Evolutionary conservation across 441 rosid genomes (phyloP), one percentile per base, ranked within the genome.

Genomic region (Corymbia calophylla): DNA sequence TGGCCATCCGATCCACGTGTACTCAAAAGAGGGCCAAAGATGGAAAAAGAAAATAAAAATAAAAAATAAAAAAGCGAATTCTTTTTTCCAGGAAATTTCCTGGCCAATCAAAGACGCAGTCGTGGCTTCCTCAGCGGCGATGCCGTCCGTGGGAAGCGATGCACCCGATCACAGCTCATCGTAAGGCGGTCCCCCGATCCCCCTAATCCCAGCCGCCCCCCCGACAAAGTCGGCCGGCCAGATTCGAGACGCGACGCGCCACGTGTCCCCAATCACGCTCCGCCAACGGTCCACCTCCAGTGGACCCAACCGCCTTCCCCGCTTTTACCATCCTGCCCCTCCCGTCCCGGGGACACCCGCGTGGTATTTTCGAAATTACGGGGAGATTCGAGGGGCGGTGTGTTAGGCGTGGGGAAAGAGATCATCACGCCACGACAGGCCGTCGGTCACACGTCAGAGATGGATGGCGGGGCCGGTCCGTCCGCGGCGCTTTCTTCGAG

Each of bases 121-220:
- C 77, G 77, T 66, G 39, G 44, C 86, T 25, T 7, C 18, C 48
- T 81, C 18, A 31, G 93, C 18, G 96, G 94, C 2, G 98, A 95
- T 2, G 93, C 96, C 91, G 92, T 95, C 0, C 86, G 91, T 86
- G 97, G 95, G 1, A 94, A 88, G 6, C 97, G 94, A 82, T 93
- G 94, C 85, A 89, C 95, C 1, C 90, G 48, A 31, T 32, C 91
- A 17, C 91, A 90, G 18, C 91, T 95, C 29, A 86, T 95, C 31
- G 49, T 90, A 7, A 88, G 87, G 7, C 93, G 91, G 49, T 87
- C 73, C 68, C 10, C 27, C 92, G 23, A 21, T 91, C 31, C 60
- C 92, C 2, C 90, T 90, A 27, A 93, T 92, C 89, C 90, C 92
- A 5, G 77, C 91, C 93, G 91, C 81, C 87, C 90, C 0, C n/a